A percentile compares a stretch with the other conserved stretches of the same genome.
These are phyloP conservation scores for Penicillium sp. DNA, from an alignment of 2,329 filamentous ascomycete genomes.

Conservation along the genomic window DNA sequence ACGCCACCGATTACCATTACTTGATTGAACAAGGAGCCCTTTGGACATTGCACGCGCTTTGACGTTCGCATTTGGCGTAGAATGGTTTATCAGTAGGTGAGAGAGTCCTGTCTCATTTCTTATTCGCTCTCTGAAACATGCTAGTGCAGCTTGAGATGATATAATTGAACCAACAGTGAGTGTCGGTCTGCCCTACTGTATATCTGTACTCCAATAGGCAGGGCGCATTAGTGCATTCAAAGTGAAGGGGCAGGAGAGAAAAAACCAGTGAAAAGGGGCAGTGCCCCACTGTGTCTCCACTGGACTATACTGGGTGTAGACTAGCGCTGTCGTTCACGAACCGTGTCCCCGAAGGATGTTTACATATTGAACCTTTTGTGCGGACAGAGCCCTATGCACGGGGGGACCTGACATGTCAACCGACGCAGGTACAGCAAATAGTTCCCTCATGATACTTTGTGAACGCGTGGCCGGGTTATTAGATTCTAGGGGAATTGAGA, in stretches of 20 bases:
- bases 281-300: neutral
- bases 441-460: neutral
- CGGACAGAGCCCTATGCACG: neutral
- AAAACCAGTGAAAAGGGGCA: conserved; percentile 13
- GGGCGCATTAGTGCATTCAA: neutral
- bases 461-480: neutral
- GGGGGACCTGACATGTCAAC: neutral
- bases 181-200: neutral
- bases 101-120: neutral
- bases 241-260: neutral
- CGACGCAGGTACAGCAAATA: neutral
- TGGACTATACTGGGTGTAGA: conserved; percentile 3
- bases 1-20: neutral
- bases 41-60: too few relatives aligned
- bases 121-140: neutral
- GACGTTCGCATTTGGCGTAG: neutral
- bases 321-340: conserved; percentile 18
- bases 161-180: neutral
- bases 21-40: neutral
- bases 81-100: neutral
- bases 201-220: neutral
- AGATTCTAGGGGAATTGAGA: too few relatives aligned
- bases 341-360: conserved; percentile 6
- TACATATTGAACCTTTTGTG: conserved; percentile 2
- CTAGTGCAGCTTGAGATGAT: neutral